Percentiles rank a stretch among this genome's conserved stretches.
Conservation (phyloP, 345 rosid species). For the Syzygium oleosum region DNA sequence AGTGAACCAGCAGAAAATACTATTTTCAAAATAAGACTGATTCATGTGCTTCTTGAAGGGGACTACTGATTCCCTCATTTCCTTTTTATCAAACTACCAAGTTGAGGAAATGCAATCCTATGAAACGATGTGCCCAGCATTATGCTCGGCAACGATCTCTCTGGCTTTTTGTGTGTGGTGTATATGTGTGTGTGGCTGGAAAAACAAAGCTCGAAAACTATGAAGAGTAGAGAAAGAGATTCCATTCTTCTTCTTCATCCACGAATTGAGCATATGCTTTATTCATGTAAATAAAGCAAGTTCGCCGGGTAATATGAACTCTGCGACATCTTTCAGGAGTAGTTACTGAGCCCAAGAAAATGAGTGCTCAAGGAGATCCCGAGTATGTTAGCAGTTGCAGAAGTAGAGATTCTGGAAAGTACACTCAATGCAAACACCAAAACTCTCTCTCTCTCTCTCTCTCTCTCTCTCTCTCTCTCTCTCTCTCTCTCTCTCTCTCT, state of each 20-base stretch:
- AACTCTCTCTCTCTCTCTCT: no score
- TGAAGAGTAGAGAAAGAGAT: no score
- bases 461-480: background rate
- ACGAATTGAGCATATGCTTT: background rate
- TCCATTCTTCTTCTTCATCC: no score
- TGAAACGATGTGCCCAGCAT: fast-evolving
- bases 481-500: background rate
- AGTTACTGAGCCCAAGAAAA: background rate
- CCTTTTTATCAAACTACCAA: background rate
- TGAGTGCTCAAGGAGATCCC: background rate
- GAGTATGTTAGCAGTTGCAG: no score
- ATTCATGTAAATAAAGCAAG: background rate
- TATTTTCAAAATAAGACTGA: background rate
- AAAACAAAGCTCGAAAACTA: no score
- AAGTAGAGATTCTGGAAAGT: no score
- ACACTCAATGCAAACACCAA: no score
- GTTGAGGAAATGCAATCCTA: background rate
- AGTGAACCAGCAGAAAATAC: background rate
- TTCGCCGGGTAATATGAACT: background rate
- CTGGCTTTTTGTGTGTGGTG: background rate
- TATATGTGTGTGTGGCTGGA: fast-evolving
- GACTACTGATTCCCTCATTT: fast-evolving
- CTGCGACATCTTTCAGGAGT: background rate
- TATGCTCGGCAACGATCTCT: background rate
- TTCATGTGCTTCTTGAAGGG: background rate